Base-by-base conservation (phyloP, 371 early-diverging fungal genomes). In the Mucor racemosus region DNA sequence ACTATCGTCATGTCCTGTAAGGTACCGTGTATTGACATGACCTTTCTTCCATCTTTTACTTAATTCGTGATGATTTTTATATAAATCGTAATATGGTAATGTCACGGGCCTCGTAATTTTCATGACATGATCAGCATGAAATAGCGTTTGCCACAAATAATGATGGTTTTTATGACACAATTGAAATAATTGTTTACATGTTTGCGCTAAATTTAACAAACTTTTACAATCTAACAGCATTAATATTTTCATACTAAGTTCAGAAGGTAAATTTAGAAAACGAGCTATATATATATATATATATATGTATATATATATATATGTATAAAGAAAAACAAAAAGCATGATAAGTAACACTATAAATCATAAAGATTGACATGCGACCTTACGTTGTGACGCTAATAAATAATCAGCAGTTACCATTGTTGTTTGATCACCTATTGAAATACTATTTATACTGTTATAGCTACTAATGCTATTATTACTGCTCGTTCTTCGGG, bases 1-100 rank as follows among this genome's bases (percentile, higher is more conserved):
- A 42, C 93, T 88, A 55, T 97, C 98, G 0, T 79, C 63, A 68
- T 98, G 98, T 5, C 96, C 94, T 58, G 85, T 81, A 33, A 91
- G 74, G 26, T 69, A 69, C 0, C 58, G 34, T 35, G 68, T 69
- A 11, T 60, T 44, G 15, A 66, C 73, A 11, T 58, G 48, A 5
- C 76, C 76, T 3, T 60, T 38, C 46, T 48, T 66, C 76, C 76
- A 76, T 48, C 70, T 14, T 13, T 57, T 56, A 0, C 58, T 48
- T 15, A 76, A 53, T 40, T 60, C 58, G 14, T 54, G 57, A 10
- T 72, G 69, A 7, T 69, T 66, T 19, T 59, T 72, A 21, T 72
- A 72, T 4, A 69, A 26, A n/a, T 68, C 58, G 42, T 69, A 69
- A 57, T 39, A 67, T 1, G 68, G 58, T 38, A 58, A 48, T 7